Conservation (phyloP, 164 flowering plant genomes). For the Chloranthus sessilifolius region DNA sequence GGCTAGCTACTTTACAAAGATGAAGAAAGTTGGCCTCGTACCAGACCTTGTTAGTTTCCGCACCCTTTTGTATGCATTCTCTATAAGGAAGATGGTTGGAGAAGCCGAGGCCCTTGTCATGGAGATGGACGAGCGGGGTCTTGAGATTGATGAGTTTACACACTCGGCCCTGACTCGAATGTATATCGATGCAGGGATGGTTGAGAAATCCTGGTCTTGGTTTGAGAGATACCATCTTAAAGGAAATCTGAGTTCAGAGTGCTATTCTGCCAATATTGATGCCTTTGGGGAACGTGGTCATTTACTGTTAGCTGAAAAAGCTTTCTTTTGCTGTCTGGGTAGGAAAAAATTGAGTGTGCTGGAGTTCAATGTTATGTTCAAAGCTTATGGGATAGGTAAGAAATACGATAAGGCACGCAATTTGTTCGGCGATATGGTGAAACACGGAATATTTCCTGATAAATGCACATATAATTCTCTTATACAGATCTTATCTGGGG, state of each 20-base stretch:
- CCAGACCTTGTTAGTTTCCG: constrained; percentile 83
- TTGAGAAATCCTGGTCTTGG: constrained; percentile 80
- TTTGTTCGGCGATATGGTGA: constrained; percentile 64
- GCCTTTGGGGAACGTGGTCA: constrained; percentile 85
- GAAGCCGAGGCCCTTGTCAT: constrained; percentile 64
- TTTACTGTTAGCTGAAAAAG: constrained; percentile 64
- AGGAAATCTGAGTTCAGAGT: constrained; percentile 73
- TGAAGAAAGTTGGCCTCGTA: constrained; percentile 59
- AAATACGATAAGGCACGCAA: constrained; percentile 58
- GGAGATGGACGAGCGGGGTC: constrained; percentile 68
- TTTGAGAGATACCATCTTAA: constrained; percentile 63
- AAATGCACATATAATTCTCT: constrained; percentile 71
- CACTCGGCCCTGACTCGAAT: constrained; percentile 84
- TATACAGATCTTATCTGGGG: constrained; percentile 65
- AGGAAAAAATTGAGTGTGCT: constrained; percentile 42
- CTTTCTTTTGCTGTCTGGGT: constrained; percentile 59
- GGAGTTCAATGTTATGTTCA: constrained; percentile 91
- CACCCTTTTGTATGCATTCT: constrained; percentile 79
- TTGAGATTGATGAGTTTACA: constrained; percentile 80
- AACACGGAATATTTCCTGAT: constrained; percentile 58
- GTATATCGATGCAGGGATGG: constrained; percentile 77
- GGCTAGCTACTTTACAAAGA: constrained; percentile 44
- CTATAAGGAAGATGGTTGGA: constrained; percentile 70
- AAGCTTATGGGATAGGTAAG: constrained; percentile 79
- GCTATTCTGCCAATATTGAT: constrained; percentile 90